Conservation (phyloP, 805 yeast species). For the Ogataea methanolica region DNA sequence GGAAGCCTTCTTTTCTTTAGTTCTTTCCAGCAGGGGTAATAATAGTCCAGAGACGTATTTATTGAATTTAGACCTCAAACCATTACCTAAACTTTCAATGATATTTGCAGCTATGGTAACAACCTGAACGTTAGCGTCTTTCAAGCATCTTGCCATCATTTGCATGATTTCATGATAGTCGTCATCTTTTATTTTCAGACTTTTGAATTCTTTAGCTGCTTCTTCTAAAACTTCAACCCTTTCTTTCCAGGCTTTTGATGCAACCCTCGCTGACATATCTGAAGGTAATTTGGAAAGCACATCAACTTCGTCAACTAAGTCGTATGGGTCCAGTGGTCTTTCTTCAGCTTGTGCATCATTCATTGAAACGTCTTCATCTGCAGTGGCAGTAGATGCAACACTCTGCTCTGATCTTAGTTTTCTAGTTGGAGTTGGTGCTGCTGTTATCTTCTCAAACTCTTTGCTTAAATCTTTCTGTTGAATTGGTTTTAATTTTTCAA, state of each 20-base stretch:
- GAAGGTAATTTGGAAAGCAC: slow-evolving; percentile 63
- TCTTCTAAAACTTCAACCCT: slow-evolving; percentile 82
- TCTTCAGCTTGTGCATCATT: slow-evolving; percentile 26
- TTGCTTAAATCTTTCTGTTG: slow-evolving; percentile 81
- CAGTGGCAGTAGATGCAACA: slow-evolving; percentile 19
- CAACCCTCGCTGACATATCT: slow-evolving; percentile 50
- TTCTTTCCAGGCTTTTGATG: slow-evolving; percentile 83
- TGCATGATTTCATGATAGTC: slow-evolving; percentile 67
- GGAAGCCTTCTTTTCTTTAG: slow-evolving; percentile 80
- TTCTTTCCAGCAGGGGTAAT: slow-evolving; percentile 67
- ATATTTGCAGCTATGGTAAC: slow-evolving; percentile 75
- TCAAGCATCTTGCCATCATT: slow-evolving; percentile 63
- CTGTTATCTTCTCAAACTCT: slow-evolving; percentile 52
- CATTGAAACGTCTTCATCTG: slow-evolving; percentile 37
- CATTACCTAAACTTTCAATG: slow-evolving; percentile 56
- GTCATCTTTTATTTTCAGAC: slow-evolving; percentile 47
- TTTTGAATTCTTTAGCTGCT: slow-evolving; percentile 44
- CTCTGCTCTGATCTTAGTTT: slow-evolving; percentile 49
- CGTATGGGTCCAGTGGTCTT: slow-evolving; percentile 56
- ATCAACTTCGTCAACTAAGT: slow-evolving; percentile 64
- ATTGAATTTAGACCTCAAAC: slow-evolving; percentile 54
- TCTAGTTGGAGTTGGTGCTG: slow-evolving; percentile 48
- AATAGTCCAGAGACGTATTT: slow-evolving; percentile 51
- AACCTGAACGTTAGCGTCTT: slow-evolving; percentile 86
- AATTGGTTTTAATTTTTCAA: slow-evolving; percentile 78